Conservation (phyloP, 306 rosid genomes). For the Cicer arietinum region DNA sequence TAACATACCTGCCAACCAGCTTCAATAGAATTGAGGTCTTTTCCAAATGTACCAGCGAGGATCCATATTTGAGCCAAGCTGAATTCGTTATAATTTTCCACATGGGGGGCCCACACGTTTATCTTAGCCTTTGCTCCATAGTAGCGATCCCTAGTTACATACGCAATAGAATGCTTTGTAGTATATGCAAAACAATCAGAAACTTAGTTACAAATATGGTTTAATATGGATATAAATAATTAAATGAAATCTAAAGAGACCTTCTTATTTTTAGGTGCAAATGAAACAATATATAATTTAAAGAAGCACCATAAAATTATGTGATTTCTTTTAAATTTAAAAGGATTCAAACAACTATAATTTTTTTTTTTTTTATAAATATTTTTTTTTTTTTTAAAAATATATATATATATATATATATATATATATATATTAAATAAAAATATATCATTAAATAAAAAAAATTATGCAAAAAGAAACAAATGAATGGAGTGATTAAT, state of each 20-base stretch:
- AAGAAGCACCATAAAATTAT: too few relatives aligned
- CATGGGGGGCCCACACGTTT: slow-evolving; percentile 91
- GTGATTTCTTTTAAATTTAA: too few relatives aligned
- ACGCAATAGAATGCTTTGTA: slow-evolving; percentile 90
- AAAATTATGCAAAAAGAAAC: neutral
- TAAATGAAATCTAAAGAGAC: too few relatives aligned
- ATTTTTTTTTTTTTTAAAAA: too few relatives aligned
- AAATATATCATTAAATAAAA: too few relatives aligned
- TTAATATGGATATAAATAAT: too few relatives aligned
- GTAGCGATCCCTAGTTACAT: slow-evolving; percentile 79
- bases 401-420: too few relatives aligned
- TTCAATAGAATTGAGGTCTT: slow-evolving; percentile 92
- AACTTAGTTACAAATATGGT: neutral
- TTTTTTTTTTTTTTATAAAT: too few relatives aligned
- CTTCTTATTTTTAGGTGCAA: too few relatives aligned
- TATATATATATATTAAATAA: too few relatives aligned
- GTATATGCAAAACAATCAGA: neutral
- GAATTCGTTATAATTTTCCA: slow-evolving; percentile 81
- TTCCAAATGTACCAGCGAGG: slow-evolving; percentile 86
- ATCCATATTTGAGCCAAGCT: slow-evolving; percentile 97
- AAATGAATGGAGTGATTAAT: slow-evolving; percentile 13
- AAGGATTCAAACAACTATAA: too few relatives aligned
- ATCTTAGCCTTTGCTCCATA: slow-evolving; percentile 94
- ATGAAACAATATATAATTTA: too few relatives aligned
- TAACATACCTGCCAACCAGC: slow-evolving; percentile 48